Base-by-base conservation (phyloP, 1,284 basidiomycete genomes). In the Cutaneotrichosporon arboriforme region DNA sequence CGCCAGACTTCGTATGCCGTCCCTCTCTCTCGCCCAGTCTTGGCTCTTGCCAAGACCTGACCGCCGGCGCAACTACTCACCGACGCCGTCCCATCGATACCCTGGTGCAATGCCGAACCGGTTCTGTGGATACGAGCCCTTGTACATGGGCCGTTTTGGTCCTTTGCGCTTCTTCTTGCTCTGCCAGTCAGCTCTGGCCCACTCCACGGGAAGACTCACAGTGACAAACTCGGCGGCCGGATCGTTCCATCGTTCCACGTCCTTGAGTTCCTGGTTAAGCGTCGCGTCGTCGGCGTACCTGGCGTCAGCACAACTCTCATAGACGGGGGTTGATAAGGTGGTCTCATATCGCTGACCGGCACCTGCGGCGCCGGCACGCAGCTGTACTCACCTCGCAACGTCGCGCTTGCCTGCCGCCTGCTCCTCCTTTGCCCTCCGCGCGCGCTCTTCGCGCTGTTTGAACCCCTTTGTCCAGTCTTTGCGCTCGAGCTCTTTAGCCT, bases 391-490 rank as follows among this genome's bases (percentile, higher is more conserved):
- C 77, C 92, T 78, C 5, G 89, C 86, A 60, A 96, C 87, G 22
- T 83, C 81, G 58, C 78, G 80, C 20, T 74, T 77, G 46, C 77
- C 81, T 72, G 87, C 83, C 63, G 82, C 83, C 73, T 86, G 84
- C 65, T 87, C 68, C 62, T 90, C 83, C 53, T 75, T 66, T 62
- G 74, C 81, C 66, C 77, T 76, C 66, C 81, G 82, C 72, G 89
- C 86, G 41, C 79, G 77, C 55, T 90, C 86, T 31, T 88, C 85
- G 51, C 85, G 79, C 77, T 98, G 92, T 21, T 89, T 85, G 33
- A 96, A 68, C 21, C 96, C 96, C 74, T 93, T 97, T 0, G 88
- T 89, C 96, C 96, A 98, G 69, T 93, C 88, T 85, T 92, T 88
- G 77, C 90, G 91, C 72, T 85, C 81, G 49, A 85, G 86, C 67